Evolutionary conservation across 2,329 filamentous ascomycete species (phyloP), one percentile per base, ranked within the genome.

Genomic region (Ceratocystis cubensis): DNA sequence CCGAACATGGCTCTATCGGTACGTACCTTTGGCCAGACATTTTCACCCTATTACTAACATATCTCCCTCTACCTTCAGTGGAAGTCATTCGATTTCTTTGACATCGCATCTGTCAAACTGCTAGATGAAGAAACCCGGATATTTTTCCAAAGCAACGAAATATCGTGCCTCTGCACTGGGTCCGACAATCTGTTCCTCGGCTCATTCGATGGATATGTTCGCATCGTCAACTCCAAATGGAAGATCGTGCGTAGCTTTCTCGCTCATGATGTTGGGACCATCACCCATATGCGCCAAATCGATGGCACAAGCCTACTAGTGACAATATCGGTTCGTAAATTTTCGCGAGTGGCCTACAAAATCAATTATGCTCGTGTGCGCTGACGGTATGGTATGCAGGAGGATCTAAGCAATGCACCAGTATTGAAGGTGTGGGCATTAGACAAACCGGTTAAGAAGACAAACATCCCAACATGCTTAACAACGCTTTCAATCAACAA

Each of bases 61-160:
- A 25, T n/a, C 44, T 28, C 45, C 33, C n/a, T 61, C 45, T 8
- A 28, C 50, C 8, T 37, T 22, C 71, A 96, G 93, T 97, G 94
- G 93, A 96, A 96, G 88, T 87, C 88, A 72, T 99, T 99, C 80
- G 92, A 96, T 82, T 99, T 99, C 86, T 97, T 99, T 84, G 91
- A 96, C 78, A 91, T 96, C 76, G 86, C 86, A 75, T 87, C 89
- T 75, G 86, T 96, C 76, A 85, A 88, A 73, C 82, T 92, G 72
- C 83, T 83, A 71, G 88, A 95, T 75, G 87, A 88, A 73, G 90
- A 95, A 74, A 88, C 85, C 74, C 85, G 86, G 71, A 82, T 85
- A 73, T 82, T 91, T 74, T 88, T 95, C 78, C 88, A 92, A 76
- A 88, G 89, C 82, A 84, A 83, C 74, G 90, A 91, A 71, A 86